Percentiles rank a stretch among this genome's conserved stretches.
These are phyloP conservation scores for Gentiana straminea DNA, from an alignment of 257 asterid genomes.

Conservation along the genomic window DNA sequence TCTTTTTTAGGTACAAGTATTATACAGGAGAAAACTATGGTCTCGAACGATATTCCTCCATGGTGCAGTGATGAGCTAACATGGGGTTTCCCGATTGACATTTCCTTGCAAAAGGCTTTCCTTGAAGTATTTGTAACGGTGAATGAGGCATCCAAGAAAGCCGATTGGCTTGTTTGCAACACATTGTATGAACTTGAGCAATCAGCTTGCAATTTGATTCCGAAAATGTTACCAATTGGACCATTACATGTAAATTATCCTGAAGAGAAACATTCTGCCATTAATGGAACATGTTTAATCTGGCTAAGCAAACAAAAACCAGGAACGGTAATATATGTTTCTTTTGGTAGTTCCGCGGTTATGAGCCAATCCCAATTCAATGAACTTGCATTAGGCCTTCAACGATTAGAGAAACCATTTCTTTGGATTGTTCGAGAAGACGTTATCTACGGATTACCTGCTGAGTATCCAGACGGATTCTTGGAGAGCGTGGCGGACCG, in stretches of 20 bases:
- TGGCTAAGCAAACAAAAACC: no score
- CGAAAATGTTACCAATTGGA: slow-evolving; percentile 21
- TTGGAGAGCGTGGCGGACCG: no score
- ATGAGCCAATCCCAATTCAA: no score
- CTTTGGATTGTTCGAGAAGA: no score
- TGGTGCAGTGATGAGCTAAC: slow-evolving; percentile 1
- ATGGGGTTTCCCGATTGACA: not conserved
- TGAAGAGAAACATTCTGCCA: no score
- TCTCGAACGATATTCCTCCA: slow-evolving; percentile 1
- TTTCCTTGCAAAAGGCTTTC: not conserved
- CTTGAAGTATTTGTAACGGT: not conserved
- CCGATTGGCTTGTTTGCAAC: slow-evolving; percentile 6
- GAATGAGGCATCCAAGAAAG: not conserved
- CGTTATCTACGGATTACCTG: no score
- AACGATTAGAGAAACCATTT: no score
- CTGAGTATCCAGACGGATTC: no score
- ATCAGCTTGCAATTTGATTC: slow-evolving; percentile 20
- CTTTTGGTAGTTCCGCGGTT: no score
- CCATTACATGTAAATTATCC: slow-evolving; percentile 4
- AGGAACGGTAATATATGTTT: no score
- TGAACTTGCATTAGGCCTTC: no score
- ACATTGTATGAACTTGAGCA: slow-evolving; percentile 15
- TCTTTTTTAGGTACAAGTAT: not conserved
- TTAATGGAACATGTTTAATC: no score
- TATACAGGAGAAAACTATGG: not conserved